Base-by-base conservation (phyloP, 305 asterid genomes). In the Fraxinus paxiana region DNA sequence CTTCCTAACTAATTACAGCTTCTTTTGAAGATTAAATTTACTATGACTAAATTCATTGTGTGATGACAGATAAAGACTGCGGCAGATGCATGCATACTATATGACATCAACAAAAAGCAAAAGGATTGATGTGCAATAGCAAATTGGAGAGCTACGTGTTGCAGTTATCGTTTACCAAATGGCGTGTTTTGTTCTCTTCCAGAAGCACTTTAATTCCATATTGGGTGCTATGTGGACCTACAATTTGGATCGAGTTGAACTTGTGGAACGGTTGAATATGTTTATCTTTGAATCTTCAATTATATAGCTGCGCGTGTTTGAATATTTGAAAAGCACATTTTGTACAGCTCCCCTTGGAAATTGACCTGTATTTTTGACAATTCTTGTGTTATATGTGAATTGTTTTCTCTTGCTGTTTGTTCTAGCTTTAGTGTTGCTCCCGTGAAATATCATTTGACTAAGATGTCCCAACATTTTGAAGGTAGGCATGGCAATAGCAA, bases 1-100 rank as follows among this genome's bases (percentile, higher is more conserved):
- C 61, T 51, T 51, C 61, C 61, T 51, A n/a, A n/a, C 9, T 51
- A 51, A n/a, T 51, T 51, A 51, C 61, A n/a, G 17, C 17, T 0
- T 3, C 8, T n/a, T 0, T 48, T 1, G 61, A 48, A 48, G 61
- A 4, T 15, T 0, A 4, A 48, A n/a, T 41, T 74, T 24, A 74
- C 17, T 1, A 13, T 18, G 71, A 80, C 75, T 67, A 54, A 77
- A 17, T 77, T 77, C 48, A 17, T 85, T 81, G 80, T 83, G n/a
- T 73, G 79, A 24, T 79, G 74, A 82, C 96, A 94, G 97, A 89
- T 94, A 88, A 94, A 94, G 86, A 91, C 95, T 15, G 97, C 98
- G 3, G 95, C 98, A 34, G 97, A 93, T 87, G 91, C 88, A 73
- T 94, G 98, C 86, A 91, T 93, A 85, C 89, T 88, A 51, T 88